Evolutionary conservation across 2,329 filamentous ascomycete genomes (phyloP).

Genomic region (Microcyclosporella mali): DNA sequence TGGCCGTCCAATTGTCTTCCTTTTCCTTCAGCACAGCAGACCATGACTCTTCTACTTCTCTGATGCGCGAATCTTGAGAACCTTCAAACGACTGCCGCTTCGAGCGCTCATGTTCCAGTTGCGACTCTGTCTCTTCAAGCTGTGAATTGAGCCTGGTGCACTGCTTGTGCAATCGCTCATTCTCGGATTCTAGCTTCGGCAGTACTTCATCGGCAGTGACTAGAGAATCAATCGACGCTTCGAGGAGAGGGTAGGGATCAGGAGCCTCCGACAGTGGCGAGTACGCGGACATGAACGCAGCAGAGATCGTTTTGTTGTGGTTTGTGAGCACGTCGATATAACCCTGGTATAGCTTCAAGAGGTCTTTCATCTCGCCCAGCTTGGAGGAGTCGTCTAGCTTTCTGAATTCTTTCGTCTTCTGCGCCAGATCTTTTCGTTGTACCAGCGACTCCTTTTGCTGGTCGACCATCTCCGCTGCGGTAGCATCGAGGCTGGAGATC

Average conservation of each 20-base stretch:
- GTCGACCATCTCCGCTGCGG: constrained; percentile 88
- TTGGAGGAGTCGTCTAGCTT: constrained; percentile 88
- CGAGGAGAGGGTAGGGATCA: constrained; percentile 90
- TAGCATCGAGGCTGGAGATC: constrained; percentile 78
- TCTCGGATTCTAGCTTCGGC: constrained; percentile 83
- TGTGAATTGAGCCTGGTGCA: constrained; percentile 70
- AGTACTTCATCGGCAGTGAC: constrained; percentile 87
- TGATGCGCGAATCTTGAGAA: constrained; percentile 69
- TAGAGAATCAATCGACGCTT: constrained; percentile 91
- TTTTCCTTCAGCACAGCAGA: constrained; percentile 85
- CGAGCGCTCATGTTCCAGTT: constrained; percentile 69
- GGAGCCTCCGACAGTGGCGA: constrained; percentile 90
- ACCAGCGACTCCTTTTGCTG: constrained; percentile 94
- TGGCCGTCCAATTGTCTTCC: constrained; percentile 91
- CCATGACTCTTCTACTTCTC: constrained; percentile 88
- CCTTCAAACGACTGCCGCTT: constrained; percentile 70
- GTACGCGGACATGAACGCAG: constrained; percentile 87
- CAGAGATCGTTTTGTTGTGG: constrained; percentile 90
- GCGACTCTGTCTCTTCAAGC: constrained; percentile 74
- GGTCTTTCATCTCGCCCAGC: constrained; percentile 76
- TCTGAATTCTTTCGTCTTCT: constrained; percentile 96
- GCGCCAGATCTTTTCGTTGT: constrained; percentile 93
- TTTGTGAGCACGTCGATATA: constrained; percentile 96
- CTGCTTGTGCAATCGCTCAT: constrained; percentile 74
- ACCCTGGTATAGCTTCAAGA: constrained; percentile 85